Conservation (phyloP, 768 basidiomycete species). For the Lactarius sp. region DNA sequence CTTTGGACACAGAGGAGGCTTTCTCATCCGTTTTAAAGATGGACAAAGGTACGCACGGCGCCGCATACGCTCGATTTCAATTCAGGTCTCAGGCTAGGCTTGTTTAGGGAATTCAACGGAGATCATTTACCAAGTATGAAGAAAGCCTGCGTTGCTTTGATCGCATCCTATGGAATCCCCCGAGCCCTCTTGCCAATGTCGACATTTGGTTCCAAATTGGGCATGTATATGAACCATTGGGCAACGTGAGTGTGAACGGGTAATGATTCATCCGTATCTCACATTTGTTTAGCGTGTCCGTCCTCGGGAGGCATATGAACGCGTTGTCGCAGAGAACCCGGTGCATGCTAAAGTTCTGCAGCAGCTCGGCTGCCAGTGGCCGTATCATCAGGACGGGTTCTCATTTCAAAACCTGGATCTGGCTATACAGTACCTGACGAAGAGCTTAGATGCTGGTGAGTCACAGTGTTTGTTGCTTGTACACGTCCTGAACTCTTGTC, state of each 20-base stretch:
- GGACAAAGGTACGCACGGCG: conserved; percentile 91
- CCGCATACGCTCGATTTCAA: neutral
- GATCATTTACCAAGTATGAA: conserved; percentile 93
- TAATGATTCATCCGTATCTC: conserved; percentile 18
- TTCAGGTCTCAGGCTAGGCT: too few relatives aligned
- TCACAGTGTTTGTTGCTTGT: conserved; percentile 17
- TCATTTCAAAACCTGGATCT: conserved; percentile 94
- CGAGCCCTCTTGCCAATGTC: conserved; percentile 92
- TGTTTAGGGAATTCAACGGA: conserved; percentile 44
- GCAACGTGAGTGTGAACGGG: conserved; percentile 60
- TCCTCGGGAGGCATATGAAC: conserved; percentile 94
- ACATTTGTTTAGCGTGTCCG: conserved; percentile 58
- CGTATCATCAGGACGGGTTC: conserved; percentile 93
- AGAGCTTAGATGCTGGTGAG: conserved; percentile 91
- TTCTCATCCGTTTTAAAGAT: conserved; percentile 94
- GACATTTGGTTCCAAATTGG: conserved; percentile 99
- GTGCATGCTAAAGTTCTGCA: conserved; percentile 95
- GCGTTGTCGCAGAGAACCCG: conserved; percentile 92
- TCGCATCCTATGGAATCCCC: conserved; percentile 92
- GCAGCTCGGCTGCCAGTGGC: conserved; percentile 95
- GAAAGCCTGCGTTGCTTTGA: conserved; percentile 91
- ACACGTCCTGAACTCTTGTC: conserved; percentile 8
- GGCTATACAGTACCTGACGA: conserved; percentile 90
- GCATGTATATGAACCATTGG: conserved; percentile 96
- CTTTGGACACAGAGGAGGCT: conserved; percentile 96